Evolutionary conservation across 495 filamentous ascomycete species (phyloP).

Genomic region (Letharia lupina): DNA sequence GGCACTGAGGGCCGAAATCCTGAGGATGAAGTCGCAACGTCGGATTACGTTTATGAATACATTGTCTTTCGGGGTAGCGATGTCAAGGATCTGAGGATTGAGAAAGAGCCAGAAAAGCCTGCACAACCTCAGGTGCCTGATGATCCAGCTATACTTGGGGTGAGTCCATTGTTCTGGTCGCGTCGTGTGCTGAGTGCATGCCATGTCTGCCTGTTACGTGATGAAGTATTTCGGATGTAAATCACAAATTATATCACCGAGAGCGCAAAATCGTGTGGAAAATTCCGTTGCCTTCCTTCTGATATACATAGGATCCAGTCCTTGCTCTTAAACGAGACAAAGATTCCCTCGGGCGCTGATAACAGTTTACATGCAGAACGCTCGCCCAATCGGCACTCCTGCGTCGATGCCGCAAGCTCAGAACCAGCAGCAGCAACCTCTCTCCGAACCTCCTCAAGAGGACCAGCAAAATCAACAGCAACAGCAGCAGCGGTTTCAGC

Average conservation of each 20-base stretch:
- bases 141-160: conserved; percentile 93
- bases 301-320: conserved; percentile 34
- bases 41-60: conserved; percentile 88
- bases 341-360: neutral
- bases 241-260: conserved; percentile 57
- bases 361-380: conserved; percentile 28
- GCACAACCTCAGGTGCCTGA: conserved; percentile 68
- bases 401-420: conserved; percentile 20
- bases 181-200: conserved; percentile 3
- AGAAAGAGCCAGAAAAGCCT: conserved; percentile 66
- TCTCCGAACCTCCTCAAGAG: conserved; percentile 16
- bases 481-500: conserved; percentile 40
- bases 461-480: conserved; percentile 22
- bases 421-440: conserved; percentile 15
- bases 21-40: conserved; percentile 70
- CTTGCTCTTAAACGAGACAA: neutral
- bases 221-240: conserved; percentile 87
- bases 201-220: conserved; percentile 39
- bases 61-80: conserved; percentile 98
- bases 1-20: conserved; percentile 88
- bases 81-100: conserved; percentile 94
- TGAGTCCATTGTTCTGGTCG: conserved; percentile 48
- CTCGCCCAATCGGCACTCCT: conserved; percentile 29
- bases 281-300: conserved; percentile 99
- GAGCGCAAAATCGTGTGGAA: conserved; percentile 93